Conservation (phyloP, 768 basidiomycete genomes). For the Suillus subaureus region DNA sequence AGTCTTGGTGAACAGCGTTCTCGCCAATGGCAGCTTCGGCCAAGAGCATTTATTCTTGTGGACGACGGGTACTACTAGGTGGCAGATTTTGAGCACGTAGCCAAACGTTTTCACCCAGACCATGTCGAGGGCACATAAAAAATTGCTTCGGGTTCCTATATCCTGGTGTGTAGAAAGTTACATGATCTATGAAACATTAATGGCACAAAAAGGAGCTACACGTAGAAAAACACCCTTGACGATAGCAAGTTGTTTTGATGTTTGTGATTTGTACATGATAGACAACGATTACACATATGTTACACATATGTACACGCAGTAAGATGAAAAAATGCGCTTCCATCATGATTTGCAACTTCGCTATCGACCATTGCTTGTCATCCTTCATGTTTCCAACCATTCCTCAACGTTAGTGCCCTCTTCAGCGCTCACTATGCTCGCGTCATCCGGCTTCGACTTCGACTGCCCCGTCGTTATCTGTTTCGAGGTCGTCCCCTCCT, state of each 20-base stretch:
- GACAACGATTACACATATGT: neutral
- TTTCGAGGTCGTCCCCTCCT: neutral
- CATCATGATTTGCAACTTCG: neutral
- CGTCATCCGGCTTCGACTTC: neutral
- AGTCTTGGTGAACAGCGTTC: neutral
- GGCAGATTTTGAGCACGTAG: neutral
- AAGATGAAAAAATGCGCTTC: neutral
- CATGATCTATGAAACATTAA: neutral
- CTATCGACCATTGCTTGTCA: neutral
- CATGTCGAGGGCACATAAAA: neutral
- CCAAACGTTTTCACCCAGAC: neutral
- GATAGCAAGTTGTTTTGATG: neutral
- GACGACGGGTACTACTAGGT: neutral
- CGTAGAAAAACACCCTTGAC: neutral
- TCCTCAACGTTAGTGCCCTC: neutral
- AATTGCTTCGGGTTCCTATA: neutral
- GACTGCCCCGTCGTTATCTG: neutral
- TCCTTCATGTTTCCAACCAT: neutral
- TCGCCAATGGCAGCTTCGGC: neutral
- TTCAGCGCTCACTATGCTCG: neutral
- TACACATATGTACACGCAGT: neutral
- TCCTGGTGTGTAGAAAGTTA: neutral
- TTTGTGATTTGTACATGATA: neutral
- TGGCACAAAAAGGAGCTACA: neutral
- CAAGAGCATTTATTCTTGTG: neutral